Percentiles rank a stretch among this genome's conserved stretches.
Conservation (phyloP, 2,329 filamentous ascomycete genomes). For the Alternaria sp. region DNA sequence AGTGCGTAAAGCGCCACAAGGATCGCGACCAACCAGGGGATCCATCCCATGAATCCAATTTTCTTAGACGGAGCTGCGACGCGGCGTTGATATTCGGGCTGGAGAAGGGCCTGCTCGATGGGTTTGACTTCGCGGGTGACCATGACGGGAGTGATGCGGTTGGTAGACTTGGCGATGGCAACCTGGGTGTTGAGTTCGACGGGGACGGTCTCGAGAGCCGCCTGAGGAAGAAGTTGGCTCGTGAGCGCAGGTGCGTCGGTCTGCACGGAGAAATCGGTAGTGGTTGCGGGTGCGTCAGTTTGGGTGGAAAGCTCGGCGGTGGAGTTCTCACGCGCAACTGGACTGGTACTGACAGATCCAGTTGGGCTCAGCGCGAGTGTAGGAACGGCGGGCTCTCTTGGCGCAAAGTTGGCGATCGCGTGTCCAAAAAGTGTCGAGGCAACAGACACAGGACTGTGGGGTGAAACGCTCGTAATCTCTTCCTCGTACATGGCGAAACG, state of each 20-base stretch:
- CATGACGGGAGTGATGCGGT: constrained; percentile 3
- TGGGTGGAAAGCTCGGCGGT: constrained; percentile 2
- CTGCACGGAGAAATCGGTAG: constrained; percentile 1
- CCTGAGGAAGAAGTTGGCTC: not conserved
- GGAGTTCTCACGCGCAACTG: not conserved
- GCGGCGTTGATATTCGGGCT: not conserved
- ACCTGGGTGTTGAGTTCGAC: constrained; percentile 2
- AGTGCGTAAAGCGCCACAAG: constrained; percentile 12
- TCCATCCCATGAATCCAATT: not conserved
- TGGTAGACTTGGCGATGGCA: not conserved
- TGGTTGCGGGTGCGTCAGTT: constrained; percentile 9
- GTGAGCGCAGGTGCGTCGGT: constrained; percentile 4
- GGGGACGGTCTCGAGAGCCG: constrained; percentile 5
- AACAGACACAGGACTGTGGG: not conserved
- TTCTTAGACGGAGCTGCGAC: constrained; percentile 2
- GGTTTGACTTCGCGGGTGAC: constrained; percentile 8
- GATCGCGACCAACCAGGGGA: constrained; percentile 1
- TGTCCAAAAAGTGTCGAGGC: not conserved
- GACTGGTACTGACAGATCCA: constrained; percentile 6
- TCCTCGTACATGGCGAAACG: not conserved
- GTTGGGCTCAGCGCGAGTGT: not conserved
- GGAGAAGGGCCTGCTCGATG: not conserved
- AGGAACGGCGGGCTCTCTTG: not conserved
- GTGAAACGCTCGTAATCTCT: not conserved
- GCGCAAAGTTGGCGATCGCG: not conserved